These are phyloP conservation scores for Clarkia xantiana DNA, from an alignment of 345 rosid genomes.

Conservation along the genomic window DNA sequence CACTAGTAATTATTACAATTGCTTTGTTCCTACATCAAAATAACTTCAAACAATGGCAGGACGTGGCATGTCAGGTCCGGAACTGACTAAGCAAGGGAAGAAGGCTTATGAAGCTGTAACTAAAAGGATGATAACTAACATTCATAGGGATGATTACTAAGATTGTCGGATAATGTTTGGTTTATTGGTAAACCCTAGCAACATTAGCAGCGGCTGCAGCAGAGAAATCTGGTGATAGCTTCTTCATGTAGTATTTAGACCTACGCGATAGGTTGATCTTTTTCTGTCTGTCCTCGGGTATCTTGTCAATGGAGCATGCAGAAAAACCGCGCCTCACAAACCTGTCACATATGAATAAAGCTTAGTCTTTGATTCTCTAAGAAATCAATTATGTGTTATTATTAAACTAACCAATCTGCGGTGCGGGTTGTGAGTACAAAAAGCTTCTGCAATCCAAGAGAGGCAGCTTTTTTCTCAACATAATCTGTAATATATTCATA, in stretches of 20 bases:
- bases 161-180: neutral
- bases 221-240: conserved; percentile 48
- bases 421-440: conserved; percentile 84
- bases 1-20: no score
- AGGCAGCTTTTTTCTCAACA: conserved; percentile 72
- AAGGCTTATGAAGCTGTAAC: no score
- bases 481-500: conserved; percentile 36
- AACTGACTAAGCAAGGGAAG: no score
- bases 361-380: neutral
- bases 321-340: conserved; percentile 70
- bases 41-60: no score
- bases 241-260: conserved; percentile 76
- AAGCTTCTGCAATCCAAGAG: conserved; percentile 55
- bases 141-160: no score
- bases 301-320: conserved; percentile 55
- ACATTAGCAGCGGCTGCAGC: conserved; percentile 46
- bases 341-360: conserved; percentile 22
- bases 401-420: conserved; percentile 57
- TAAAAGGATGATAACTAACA: no score
- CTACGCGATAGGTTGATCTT: conserved; percentile 66
- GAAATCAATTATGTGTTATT: neutral
- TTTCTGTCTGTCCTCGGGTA: conserved; percentile 59
- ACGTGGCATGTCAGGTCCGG: no score
- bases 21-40: no score
- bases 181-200: conserved; percentile 1